Conservation (phyloP, 176 grass and related monocot genomes). For the Pharus latifolius region DNA sequence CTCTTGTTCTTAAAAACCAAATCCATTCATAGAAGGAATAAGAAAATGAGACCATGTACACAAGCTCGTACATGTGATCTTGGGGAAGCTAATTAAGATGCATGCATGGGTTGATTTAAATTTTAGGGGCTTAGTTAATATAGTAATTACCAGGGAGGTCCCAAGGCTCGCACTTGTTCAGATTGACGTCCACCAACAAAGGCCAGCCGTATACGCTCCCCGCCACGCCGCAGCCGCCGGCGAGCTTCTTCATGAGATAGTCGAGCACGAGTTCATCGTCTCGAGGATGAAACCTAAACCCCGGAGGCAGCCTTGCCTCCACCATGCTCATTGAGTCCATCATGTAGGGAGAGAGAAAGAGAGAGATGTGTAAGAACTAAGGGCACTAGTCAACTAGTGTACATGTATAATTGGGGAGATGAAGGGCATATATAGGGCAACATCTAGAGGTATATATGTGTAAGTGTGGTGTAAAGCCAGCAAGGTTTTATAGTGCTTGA, state of each 20-base stretch:
- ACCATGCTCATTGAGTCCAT: constrained; percentile 40
- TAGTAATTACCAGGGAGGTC: constrained; percentile 43
- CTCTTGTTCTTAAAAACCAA: too few species aligned
- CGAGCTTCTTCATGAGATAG: constrained; percentile 33
- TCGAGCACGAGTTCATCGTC: constrained; percentile 44
- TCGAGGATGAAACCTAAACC: constrained; percentile 36
- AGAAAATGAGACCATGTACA: too few species aligned
- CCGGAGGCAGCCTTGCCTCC: constrained; percentile 39
- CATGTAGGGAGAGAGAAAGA: not conserved
- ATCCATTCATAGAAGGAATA: too few species aligned
- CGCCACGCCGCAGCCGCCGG: not conserved
- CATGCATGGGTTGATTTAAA: not conserved
- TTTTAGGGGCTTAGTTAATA: too few species aligned
- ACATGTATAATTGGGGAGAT: too few species aligned
- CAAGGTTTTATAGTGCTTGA: too few species aligned
- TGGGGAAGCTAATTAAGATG: too few species aligned
- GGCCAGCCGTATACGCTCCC: not conserved
- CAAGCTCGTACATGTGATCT: too few species aligned
- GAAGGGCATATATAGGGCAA: too few species aligned
- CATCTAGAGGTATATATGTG: too few species aligned
- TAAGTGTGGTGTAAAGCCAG: too few species aligned
- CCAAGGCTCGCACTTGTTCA: constrained; percentile 48
- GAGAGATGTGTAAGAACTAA: not conserved
- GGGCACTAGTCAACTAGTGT: too few species aligned
- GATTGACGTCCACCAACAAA: constrained; percentile 22